Percentiles rank a stretch among this genome's conserved stretches.
Evolutionary conservation across 257 asterid species (phyloP).

Genomic region (Scutellaria baicalensis): DNA sequence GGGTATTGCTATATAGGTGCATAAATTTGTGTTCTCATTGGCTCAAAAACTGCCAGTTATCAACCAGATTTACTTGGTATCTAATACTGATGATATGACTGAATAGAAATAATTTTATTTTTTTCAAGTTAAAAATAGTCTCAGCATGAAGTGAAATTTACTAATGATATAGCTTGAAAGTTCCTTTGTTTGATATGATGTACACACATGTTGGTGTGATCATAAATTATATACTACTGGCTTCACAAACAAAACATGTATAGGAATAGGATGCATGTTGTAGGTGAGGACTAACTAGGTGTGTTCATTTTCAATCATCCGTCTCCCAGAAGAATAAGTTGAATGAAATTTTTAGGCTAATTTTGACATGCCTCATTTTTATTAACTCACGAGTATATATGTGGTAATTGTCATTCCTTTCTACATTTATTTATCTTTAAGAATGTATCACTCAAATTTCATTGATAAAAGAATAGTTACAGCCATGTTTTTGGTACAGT

Average conservation of each 20-base stretch:
- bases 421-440: background rate
- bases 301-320: background rate
- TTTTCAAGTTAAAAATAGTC: background rate
- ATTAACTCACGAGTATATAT: background rate
- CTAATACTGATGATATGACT: background rate
- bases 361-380: background rate
- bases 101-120: background rate
- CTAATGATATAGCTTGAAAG: background rate
- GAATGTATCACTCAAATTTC: background rate
- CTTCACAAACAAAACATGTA: background rate
- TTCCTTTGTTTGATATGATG: background rate
- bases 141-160: background rate
- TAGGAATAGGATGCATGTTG: background rate
- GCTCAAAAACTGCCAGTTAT: background rate
- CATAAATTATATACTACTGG: background rate
- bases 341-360: background rate
- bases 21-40: background rate
- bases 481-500: background rate
- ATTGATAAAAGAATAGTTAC: background rate
- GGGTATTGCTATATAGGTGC: background rate
- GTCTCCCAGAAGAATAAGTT: background rate
- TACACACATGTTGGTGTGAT: background rate
- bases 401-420: background rate
- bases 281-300: background rate
- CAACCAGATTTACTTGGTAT: background rate